Percentiles rank a stretch among this genome's conserved stretches.
These are phyloP conservation scores for Rhizophagus prolifer DNA, from an alignment of 192 early-diverging fungal species.

Conservation along the genomic window DNA sequence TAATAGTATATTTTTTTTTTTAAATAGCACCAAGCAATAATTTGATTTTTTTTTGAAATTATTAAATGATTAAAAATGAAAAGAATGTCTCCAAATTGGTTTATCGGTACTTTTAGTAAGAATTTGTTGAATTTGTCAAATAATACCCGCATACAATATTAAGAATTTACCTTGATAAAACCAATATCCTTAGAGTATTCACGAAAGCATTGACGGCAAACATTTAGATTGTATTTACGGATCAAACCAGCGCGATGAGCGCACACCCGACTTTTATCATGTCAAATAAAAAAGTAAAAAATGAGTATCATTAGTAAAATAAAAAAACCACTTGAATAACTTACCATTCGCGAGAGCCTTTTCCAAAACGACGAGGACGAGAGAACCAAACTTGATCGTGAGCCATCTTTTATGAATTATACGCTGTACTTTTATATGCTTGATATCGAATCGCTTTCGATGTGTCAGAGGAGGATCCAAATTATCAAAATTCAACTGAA, in stretches of 20 bases:
- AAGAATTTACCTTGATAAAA: slow-evolving; percentile 85
- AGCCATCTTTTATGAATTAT: slow-evolving; percentile 69
- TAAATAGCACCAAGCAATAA: too few relatives aligned
- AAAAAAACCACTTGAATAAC: slow-evolving; percentile 19
- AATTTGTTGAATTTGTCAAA: too few relatives aligned
- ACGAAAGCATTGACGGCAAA: slow-evolving; percentile 99
- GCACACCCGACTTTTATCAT: slow-evolving; percentile 84
- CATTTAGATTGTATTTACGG: slow-evolving; percentile 98
- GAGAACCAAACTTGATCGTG: slow-evolving; percentile 98
- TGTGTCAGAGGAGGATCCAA: neutral
- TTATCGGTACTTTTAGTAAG: too few relatives aligned
- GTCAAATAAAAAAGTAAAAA: neutral
- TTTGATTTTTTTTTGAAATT: too few relatives aligned
- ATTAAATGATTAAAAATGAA: too few relatives aligned
- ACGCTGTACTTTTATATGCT: neutral
- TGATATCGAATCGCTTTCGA: neutral
- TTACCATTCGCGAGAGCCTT: slow-evolving; percentile 98
- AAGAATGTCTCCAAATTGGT: too few relatives aligned
- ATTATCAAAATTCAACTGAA: too few relatives aligned
- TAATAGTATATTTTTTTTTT: too few relatives aligned
- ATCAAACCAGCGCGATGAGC: slow-evolving; percentile 99
- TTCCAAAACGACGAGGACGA: slow-evolving; percentile 93
- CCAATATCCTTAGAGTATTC: slow-evolving; percentile 98
- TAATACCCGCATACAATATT: too few relatives aligned
- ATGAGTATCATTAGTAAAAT: neutral